phyloP scores from a whole-genome alignment of 1,284 basidiomycete genomes.

The Golubevia sp. region DNA sequence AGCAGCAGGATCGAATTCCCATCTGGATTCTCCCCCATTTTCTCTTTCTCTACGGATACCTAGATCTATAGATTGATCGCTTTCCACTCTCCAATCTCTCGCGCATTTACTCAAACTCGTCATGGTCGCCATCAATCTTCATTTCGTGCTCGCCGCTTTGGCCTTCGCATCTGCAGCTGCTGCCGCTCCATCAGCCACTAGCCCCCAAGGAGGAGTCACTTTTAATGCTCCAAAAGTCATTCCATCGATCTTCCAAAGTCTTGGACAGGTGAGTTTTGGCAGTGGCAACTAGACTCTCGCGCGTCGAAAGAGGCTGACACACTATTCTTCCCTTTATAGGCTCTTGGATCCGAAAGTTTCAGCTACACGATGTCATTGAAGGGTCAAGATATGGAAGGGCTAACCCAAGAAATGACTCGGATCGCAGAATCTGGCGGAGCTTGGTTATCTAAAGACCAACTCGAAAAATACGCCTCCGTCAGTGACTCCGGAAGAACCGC shows the following conservation, averaged over 20 bases:
- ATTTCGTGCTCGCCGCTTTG: not conserved
- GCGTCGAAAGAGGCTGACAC: not conserved
- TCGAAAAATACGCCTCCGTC: slow-evolving; percentile 12
- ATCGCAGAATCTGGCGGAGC: slow-evolving; percentile 1
- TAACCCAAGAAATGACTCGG: slow-evolving; percentile 12
- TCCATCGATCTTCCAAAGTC: not conserved
- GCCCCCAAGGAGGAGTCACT: not conserved
- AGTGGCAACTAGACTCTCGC: not conserved
- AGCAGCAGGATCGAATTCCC: too few relatives aligned
- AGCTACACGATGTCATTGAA: slow-evolving; percentile 14
- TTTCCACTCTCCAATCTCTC: not conserved
- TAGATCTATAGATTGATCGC: not conserved
- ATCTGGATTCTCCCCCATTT: not conserved
- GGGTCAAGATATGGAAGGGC: slow-evolving; percentile 9
- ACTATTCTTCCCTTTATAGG: not conserved
- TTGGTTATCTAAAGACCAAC: slow-evolving; percentile 15
- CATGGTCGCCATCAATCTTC: not conserved
- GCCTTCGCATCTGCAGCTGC: not conserved
- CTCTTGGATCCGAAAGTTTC: not conserved
- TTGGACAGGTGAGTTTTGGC: not conserved
- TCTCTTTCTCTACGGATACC: not conserved
- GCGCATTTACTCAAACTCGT: slow-evolving; percentile 10
- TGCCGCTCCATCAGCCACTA: not conserved
- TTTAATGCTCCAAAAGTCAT: slow-evolving; percentile 6
- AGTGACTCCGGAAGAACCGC: slow-evolving; percentile 1